phyloP scores from a whole-genome alignment of 345 rosid genomes.

The Salix purpurea region DNA sequence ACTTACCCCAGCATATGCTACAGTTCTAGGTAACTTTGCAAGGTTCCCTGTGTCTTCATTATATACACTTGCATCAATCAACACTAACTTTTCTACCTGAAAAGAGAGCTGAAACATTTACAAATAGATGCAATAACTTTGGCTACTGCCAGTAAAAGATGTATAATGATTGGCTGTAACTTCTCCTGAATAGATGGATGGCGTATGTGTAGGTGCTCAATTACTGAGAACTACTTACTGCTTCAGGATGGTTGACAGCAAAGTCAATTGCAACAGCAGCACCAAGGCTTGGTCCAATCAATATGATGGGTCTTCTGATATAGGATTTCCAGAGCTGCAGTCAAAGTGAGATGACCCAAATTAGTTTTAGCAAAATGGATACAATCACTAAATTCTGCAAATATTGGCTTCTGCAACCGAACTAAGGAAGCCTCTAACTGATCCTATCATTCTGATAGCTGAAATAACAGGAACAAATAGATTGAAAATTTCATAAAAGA shows the following conservation, averaged over 20 bases:
- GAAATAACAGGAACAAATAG: neutral
- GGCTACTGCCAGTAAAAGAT: neutral
- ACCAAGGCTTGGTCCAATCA: conserved; percentile 95
- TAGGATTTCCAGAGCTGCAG: conserved; percentile 76
- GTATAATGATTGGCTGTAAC: neutral
- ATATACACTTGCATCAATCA: conserved; percentile 88
- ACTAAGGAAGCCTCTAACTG: no score
- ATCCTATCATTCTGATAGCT: neutral
- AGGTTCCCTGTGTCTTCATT: conserved; percentile 85
- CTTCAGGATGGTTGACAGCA: conserved; percentile 74
- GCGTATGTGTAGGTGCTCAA: conserved; percentile 1
- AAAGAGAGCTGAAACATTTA: neutral
- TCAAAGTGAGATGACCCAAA: conserved; percentile 15
- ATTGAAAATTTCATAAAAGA: neutral
- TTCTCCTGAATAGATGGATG: conserved; percentile 4
- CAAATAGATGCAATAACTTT: neutral
- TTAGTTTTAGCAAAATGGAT: conserved; percentile 1
- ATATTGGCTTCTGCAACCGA: neutral
- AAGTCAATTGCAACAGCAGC: conserved; percentile 94
- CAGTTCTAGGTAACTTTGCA: conserved; percentile 60
- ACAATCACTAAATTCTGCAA: neutral
- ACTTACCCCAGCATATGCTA: conserved; percentile 85
- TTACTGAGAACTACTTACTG: conserved; percentile 41
- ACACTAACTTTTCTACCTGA: conserved; percentile 71
- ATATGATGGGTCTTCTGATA: conserved; percentile 67